Evolutionary conservation across 495 filamentous ascomycete genomes (phyloP).

Genomic region (Penicillium psychrofluorescens): DNA sequence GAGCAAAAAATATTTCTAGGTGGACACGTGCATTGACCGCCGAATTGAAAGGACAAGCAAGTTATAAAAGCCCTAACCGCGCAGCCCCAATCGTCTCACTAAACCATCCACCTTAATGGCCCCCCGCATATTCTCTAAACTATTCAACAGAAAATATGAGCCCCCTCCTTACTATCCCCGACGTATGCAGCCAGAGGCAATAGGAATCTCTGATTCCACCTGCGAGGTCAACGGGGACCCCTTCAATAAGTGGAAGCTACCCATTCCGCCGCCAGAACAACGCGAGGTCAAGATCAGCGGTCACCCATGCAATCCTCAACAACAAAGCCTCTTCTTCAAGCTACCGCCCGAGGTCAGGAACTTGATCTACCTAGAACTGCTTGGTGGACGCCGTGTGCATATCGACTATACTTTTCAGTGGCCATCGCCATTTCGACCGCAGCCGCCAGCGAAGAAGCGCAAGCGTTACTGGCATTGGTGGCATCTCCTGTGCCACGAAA

Average conservation of each 20-base stretch:
- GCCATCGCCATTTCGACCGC: conserved; percentile 4
- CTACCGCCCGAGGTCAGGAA: conserved; percentile 6
- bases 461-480: conserved; percentile 9
- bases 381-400: conserved; percentile 10
- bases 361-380: conserved; percentile 11
- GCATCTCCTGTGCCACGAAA: conserved; percentile 7
- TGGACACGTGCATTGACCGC: no score
- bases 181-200: background rate
- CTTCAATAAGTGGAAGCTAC: conserved; percentile 12
- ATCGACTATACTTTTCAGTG: conserved; percentile 5
- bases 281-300: background rate
- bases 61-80: no score
- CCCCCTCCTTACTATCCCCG: no score
- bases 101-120: no score
- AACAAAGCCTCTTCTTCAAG: conserved; percentile 2
- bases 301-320: background rate
- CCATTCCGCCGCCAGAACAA: conserved; percentile 4
- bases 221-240: conserved; percentile 10
- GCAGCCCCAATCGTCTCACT: no score
- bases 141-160: no score
- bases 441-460: background rate
- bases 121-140: no score
- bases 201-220: conserved; percentile 9
- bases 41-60: no score
- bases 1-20: no score